These are phyloP conservation scores for Ophiostoma populinum DNA, from an alignment of 2,329 filamentous ascomycete genomes.

Conservation along the genomic window DNA sequence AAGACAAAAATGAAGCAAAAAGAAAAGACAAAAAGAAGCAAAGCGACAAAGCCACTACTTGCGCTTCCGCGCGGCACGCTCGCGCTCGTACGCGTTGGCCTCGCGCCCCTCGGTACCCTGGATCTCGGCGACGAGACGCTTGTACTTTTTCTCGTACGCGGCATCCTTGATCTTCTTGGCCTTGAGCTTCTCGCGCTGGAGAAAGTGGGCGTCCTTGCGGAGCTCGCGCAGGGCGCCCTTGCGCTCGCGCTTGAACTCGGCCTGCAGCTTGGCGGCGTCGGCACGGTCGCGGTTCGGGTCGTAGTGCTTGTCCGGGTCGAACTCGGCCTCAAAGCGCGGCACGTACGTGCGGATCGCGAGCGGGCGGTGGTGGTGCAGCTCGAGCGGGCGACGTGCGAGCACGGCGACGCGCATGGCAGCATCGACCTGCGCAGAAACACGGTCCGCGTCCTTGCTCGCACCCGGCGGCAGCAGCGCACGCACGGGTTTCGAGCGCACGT, in stretches of 20 bases:
- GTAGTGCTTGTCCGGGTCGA: constrained; percentile 93
- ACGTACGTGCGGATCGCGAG: constrained; percentile 75
- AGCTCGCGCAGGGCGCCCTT: constrained; percentile 92
- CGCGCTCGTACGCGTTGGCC: constrained; percentile 74
- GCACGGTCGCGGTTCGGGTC: constrained; percentile 84
- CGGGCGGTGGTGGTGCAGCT: constrained; percentile 77
- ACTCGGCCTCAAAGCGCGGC: constrained; percentile 91
- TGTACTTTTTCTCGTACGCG: constrained; percentile 94
- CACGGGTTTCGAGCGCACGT: constrained; percentile 30
- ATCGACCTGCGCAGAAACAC: constrained; percentile 27
- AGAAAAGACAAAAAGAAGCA: background rate
- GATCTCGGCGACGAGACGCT: constrained; percentile 80
- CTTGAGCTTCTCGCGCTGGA: constrained; percentile 74
- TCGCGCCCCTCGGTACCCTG: constrained; percentile 83
- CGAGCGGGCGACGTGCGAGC: constrained; percentile 56
- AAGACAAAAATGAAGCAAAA: background rate
- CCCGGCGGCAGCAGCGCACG: constrained; percentile 31
- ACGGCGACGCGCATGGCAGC: constrained; percentile 43
- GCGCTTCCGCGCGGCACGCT: constrained; percentile 59
- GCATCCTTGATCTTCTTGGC: constrained; percentile 88
- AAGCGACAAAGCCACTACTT: constrained; percentile 16
- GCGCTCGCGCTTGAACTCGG: constrained; percentile 84
- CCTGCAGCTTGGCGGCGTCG: constrained; percentile 66
- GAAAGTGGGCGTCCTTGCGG: constrained; percentile 86
- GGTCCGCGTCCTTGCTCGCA: constrained; percentile 24